Evolutionary conservation across 225 moss, liverwort and hornwort species (phyloP).

Genomic region (Neckera pumila): DNA sequence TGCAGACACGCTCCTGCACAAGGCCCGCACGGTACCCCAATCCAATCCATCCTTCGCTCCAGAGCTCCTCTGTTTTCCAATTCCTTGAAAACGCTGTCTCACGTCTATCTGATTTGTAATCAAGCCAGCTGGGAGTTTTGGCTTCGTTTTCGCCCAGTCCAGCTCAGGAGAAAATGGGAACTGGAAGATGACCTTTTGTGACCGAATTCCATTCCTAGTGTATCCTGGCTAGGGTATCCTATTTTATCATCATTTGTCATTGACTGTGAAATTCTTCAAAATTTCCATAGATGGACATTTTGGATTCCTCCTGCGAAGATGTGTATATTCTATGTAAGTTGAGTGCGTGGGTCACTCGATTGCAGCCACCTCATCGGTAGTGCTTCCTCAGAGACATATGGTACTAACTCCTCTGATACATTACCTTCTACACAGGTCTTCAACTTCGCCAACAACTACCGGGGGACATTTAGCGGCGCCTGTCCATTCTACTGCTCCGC

Average conservation of each 20-base stretch:
- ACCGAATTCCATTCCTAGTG: background rate
- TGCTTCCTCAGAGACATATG: background rate
- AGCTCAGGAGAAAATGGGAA: background rate
- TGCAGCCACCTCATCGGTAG: background rate
- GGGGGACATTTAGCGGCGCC: conserved; percentile 55
- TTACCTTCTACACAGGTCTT: conserved; percentile 39
- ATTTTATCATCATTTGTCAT: background rate
- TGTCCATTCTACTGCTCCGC: conserved; percentile 85
- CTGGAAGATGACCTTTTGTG: background rate
- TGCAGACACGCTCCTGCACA: background rate
- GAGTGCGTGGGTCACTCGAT: background rate
- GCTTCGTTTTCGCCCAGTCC: background rate
- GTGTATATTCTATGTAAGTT: background rate
- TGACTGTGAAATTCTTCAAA: background rate
- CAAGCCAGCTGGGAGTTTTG: background rate
- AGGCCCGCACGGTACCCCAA: background rate
- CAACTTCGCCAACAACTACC: conserved; percentile 57
- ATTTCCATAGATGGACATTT: background rate
- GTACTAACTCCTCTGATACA: background rate
- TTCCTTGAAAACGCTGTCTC: background rate
- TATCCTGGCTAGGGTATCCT: background rate
- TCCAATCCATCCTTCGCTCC: no score
- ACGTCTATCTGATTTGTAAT: background rate
- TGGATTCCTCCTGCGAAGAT: background rate
- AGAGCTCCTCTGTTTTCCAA: background rate